A percentile compares a stretch with the other conserved stretches of the same genome.
Conservation (phyloP, 2,329 filamentous ascomycete genomes). For the Didymella sp. region DNA sequence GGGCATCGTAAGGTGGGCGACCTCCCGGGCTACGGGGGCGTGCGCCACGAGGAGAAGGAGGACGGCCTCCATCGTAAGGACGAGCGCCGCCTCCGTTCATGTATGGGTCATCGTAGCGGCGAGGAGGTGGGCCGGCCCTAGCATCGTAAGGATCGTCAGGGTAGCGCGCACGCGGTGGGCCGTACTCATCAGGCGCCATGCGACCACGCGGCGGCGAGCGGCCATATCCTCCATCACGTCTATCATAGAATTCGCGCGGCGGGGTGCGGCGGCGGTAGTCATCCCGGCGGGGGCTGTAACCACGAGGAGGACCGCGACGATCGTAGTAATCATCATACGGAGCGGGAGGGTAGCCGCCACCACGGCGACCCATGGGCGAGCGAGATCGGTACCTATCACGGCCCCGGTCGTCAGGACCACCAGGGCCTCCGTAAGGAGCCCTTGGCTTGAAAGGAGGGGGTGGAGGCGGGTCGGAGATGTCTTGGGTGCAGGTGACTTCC, state of each 20-base stretch:
- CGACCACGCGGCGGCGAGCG: slow-evolving; percentile 72
- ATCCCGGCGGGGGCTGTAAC: slow-evolving; percentile 83
- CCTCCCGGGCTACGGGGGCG: slow-evolving; percentile 61
- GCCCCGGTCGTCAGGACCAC: slow-evolving; percentile 67
- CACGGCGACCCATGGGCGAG: slow-evolving; percentile 69
- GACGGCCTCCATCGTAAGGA: slow-evolving; percentile 58
- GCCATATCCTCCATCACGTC: slow-evolving; percentile 65
- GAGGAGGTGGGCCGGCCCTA: slow-evolving; percentile 61
- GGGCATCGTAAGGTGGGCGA: slow-evolving; percentile 62
- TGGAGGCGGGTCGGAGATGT: slow-evolving; percentile 65
- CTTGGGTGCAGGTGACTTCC: slow-evolving; percentile 82
- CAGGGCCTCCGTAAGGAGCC: slow-evolving; percentile 44
- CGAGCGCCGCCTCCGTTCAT: slow-evolving; percentile 64
- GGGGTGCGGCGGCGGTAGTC: slow-evolving; percentile 86
- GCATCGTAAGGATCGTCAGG: slow-evolving; percentile 78
- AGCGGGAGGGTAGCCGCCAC: slow-evolving; percentile 62
- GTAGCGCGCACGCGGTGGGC: slow-evolving; percentile 66
- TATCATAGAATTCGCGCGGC: slow-evolving; percentile 85
- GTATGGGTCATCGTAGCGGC: slow-evolving; percentile 66
- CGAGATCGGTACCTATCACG: slow-evolving; percentile 81
- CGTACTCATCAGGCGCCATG: slow-evolving; percentile 74
- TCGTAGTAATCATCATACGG: slow-evolving; percentile 75
- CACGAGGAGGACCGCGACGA: slow-evolving; percentile 79
- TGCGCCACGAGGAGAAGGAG: slow-evolving; percentile 50
- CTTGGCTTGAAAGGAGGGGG: slow-evolving; percentile 48